A percentile compares a stretch with the other conserved stretches of the same genome.
These are phyloP conservation scores for Emergomyces africanus DNA, from an alignment of 2,329 filamentous ascomycete genomes.

Conservation along the genomic window DNA sequence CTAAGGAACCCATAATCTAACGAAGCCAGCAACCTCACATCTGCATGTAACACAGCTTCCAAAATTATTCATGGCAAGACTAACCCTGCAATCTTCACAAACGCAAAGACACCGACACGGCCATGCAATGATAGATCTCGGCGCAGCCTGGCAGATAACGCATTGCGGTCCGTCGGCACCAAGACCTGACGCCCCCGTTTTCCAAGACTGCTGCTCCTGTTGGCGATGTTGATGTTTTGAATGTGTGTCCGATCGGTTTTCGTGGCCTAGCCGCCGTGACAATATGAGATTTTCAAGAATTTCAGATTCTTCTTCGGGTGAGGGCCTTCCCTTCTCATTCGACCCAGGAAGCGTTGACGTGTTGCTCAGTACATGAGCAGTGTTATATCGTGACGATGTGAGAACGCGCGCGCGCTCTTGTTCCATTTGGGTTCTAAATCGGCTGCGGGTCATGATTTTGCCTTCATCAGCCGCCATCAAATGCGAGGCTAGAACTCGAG, in stretches of 20 bases:
- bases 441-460: slow-evolving; percentile 67
- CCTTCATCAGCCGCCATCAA: slow-evolving; percentile 45
- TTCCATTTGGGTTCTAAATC: slow-evolving; percentile 56
- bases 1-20: slow-evolving; percentile 76
- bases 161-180: slow-evolving; percentile 69
- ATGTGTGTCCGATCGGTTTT: slow-evolving; percentile 4
- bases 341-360: slow-evolving; percentile 4
- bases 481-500: slow-evolving; percentile 67
- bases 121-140: slow-evolving; percentile 86
- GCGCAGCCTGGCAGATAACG: slow-evolving; percentile 81
- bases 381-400: slow-evolving; percentile 32
- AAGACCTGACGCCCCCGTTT: slow-evolving; percentile 58
- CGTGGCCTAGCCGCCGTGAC: slow-evolving; percentile 32
- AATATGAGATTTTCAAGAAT: slow-evolving; percentile 49
- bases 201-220: slow-evolving; percentile 40
- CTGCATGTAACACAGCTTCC: slow-evolving; percentile 92
- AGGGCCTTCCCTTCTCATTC: slow-evolving; percentile 22
- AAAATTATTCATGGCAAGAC: slow-evolving; percentile 92
- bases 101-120: slow-evolving; percentile 88
- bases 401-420: slow-evolving; percentile 59
- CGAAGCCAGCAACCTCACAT: slow-evolving; percentile 77
- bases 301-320: slow-evolving; percentile 42
- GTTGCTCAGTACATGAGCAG: slow-evolving; percentile 18
- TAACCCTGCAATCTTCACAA: slow-evolving; percentile 90
- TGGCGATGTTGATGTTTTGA: neutral